A percentile compares a stretch with the other conserved stretches of the same genome.
phyloP scores from a whole-genome alignment of 2,329 filamentous ascomycete species.

The Pseudogymnoascus sp. region DNA sequence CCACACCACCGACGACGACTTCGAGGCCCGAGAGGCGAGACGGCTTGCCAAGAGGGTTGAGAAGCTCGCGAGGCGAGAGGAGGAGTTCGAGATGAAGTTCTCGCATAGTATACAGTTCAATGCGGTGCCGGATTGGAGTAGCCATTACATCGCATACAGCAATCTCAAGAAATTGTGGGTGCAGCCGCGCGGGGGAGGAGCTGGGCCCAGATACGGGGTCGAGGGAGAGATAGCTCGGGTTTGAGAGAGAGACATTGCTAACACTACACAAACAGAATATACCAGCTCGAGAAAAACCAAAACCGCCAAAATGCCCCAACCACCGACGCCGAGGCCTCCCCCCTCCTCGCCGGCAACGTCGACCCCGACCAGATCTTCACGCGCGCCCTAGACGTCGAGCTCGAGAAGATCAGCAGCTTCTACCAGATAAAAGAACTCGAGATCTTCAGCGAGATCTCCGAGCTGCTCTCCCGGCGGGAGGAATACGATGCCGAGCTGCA shows the following conservation, averaged over 20 bases:
- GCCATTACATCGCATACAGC: constrained; percentile 95
- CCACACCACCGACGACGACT: not conserved
- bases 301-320: constrained; percentile 48
- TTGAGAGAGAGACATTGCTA: constrained; percentile 2
- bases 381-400: constrained; percentile 72
- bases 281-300: constrained; percentile 80
- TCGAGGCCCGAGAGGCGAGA: not conserved
- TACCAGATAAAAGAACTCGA: constrained; percentile 85
- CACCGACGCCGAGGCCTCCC: constrained; percentile 73
- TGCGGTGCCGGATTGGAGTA: constrained; percentile 98
- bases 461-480: constrained; percentile 68
- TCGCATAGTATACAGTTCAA: constrained; percentile 99
- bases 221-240: not conserved
- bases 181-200: not conserved
- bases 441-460: constrained; percentile 70
- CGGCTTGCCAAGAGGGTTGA: constrained; percentile 39
- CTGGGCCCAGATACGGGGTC: not conserved
- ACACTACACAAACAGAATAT: constrained; percentile 55
- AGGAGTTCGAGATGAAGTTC: constrained; percentile 94
- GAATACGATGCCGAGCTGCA: constrained; percentile 40
- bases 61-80: constrained; percentile 63
- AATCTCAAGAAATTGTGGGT: constrained; percentile 95
- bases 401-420: constrained; percentile 91
- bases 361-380: constrained; percentile 77
- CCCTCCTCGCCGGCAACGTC: constrained; percentile 60